These are phyloP conservation scores for Gonium pectorale DNA, from an alignment of 139 green algal genomes.

Conservation along the genomic window DNA sequence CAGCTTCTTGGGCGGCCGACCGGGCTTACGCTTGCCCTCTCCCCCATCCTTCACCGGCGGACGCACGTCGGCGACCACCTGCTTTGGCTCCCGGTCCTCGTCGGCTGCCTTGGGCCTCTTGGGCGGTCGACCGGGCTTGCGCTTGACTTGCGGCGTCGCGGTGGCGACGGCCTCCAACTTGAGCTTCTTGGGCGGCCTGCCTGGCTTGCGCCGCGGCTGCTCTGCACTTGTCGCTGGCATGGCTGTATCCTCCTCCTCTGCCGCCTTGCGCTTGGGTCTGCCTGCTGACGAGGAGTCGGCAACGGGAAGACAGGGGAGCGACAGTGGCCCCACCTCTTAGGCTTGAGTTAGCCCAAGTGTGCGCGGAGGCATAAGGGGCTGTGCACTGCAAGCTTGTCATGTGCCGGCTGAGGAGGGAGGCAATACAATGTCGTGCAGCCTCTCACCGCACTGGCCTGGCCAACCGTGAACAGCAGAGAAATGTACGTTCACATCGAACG, in stretches of 20 bases:
- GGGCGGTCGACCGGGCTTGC: not conserved
- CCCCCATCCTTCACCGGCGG: not conserved
- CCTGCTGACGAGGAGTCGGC: too few species aligned
- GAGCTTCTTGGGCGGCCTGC: not conserved
- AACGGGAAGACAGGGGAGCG: too few species aligned
- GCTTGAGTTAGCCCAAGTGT: too few species aligned
- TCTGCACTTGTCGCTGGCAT: not conserved
- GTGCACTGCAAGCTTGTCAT: too few species aligned
- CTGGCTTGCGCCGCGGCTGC: not conserved
- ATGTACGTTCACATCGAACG: too few species aligned
- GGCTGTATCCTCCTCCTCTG: not conserved
- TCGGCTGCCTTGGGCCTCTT: constrained; percentile 2
- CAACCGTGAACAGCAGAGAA: too few species aligned
- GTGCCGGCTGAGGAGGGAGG: too few species aligned
- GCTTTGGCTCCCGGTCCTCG: not conserved
- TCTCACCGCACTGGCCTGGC: too few species aligned
- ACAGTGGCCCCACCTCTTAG: too few species aligned
- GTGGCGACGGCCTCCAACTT: not conserved
- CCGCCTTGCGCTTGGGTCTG: not conserved
- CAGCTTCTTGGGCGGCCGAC: constrained; percentile 2
- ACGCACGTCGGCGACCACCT: not conserved
- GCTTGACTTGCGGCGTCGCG: not conserved
- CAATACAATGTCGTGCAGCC: too few species aligned
- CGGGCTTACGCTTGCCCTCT: not conserved
- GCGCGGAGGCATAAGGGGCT: too few species aligned